Evolutionary conservation across 169 alveolate species (phyloP), one percentile per base, ranked within the genome.

Genomic region (Plasmodium billcollinsi): DNA sequence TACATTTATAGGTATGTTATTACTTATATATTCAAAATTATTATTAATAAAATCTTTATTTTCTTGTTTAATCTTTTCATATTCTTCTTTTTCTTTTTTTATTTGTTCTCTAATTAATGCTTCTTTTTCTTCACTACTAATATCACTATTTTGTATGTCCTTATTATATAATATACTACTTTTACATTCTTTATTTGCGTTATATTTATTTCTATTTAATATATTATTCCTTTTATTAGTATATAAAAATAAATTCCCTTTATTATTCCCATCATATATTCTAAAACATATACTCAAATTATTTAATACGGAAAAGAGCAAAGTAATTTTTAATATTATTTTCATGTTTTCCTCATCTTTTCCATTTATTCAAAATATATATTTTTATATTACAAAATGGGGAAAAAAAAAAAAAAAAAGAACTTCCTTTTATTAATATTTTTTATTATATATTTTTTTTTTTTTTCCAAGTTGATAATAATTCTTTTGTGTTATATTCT

Each of bases 321-420:
- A 52, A 72, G 54, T 21, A 54, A 20, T 50, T 33, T 39, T 61
- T 54, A 80, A 67, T 54, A 69, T 56, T 52, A 24, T 67, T 80
- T 67, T 80, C 90, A 80, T 80, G 90, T 80, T 80, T 80, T 80
- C 52, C 50, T 80, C 90, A 80, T 80, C 65, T 80, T 80, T 80
- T 66, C 83, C 65, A 15, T 56, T 56, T 56, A 56, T 56, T 52
- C n/a, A 33, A 56, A 4, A 12, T 21, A 56, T 8, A 56, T 18
- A 67, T 50, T 15, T 67, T 26, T n/a, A 50, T 67, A 20, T n/a
- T 15, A 29, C 21, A 20, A n/a, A 67, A 6, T 43, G 39, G 33
- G 3, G 14, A n/a, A 33, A 26, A 56, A 12, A 21, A 21, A 20
- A 50, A 33, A 33, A 33, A 33, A 4, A 33, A 33, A 5, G 8